These are phyloP conservation scores for Coemansia sp. DNA, from an alignment of 192 early-diverging fungal species.

Conservation along the genomic window DNA sequence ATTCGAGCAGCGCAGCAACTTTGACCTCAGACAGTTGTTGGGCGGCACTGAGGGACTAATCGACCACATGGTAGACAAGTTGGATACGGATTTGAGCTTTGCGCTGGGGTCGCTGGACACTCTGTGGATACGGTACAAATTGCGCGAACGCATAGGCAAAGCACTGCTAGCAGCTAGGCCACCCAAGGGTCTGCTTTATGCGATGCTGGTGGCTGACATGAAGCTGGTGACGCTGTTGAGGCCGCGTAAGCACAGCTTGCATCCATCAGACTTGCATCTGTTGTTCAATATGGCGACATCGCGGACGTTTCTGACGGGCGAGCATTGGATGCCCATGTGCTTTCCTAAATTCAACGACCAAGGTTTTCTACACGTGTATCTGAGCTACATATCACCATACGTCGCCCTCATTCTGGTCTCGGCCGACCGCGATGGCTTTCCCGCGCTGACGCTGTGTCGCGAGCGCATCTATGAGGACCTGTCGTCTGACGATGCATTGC, in stretches of 20 bases:
- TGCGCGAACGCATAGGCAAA: conserved; percentile 72
- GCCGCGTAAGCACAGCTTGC: conserved; percentile 76
- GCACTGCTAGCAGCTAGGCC: conserved; percentile 57
- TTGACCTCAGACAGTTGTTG: conserved; percentile 84
- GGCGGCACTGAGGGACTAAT: conserved; percentile 82
- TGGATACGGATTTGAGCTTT: conserved; percentile 73
- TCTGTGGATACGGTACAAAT: conserved; percentile 65
- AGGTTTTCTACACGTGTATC: conserved; percentile 87
- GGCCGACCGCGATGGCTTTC: conserved; percentile 84
- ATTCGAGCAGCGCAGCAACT: conserved; percentile 84
- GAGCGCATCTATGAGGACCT: conserved; percentile 59
- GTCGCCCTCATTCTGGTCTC: conserved; percentile 76
- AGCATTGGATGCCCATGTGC: conserved; percentile 95
- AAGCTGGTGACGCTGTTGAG: conserved; percentile 76
- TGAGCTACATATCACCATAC: conserved; percentile 76
- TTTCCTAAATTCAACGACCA: conserved; percentile 88
- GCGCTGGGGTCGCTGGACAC: conserved; percentile 77
- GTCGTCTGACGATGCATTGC: conserved; percentile 38
- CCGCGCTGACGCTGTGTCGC: conserved; percentile 73
- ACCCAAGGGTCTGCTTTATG: conserved; percentile 76
- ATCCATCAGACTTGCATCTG: conserved; percentile 81
- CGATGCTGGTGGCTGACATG: conserved; percentile 74
- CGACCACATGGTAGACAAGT: conserved; percentile 71
- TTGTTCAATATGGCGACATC: conserved; percentile 84
- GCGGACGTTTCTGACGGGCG: conserved; percentile 73